phyloP scores from a whole-genome alignment of 1,284 basidiomycete species.

The Microbotryum silenes-acaulis region DNA sequence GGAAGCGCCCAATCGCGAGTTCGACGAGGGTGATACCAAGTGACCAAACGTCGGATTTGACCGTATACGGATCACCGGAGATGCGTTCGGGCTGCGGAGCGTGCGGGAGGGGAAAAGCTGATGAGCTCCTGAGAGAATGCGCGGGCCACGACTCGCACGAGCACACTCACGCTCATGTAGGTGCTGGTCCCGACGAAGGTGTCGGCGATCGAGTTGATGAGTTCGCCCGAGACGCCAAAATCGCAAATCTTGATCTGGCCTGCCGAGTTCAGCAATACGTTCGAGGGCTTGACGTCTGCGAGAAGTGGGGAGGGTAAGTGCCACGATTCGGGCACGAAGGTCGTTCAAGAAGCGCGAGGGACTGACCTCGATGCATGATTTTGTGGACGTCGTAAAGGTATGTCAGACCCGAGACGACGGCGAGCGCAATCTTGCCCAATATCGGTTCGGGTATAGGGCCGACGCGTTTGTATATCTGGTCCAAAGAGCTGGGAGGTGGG shows the following conservation, averaged over 20 bases:
- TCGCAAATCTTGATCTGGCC: slow-evolving; percentile 98
- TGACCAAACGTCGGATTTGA: slow-evolving; percentile 97
- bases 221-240: slow-evolving; percentile 95
- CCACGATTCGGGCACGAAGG: no score
- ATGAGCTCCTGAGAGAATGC: no score
- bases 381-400: slow-evolving; percentile 98
- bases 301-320: background rate
- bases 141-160: no score
- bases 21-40: slow-evolving; percentile 92
- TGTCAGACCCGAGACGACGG: slow-evolving; percentile 86
- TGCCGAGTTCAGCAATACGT: slow-evolving; percentile 86
- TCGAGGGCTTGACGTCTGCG: slow-evolving; percentile 95
- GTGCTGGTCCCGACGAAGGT: slow-evolving; percentile 98
- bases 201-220: slow-evolving; percentile 97
- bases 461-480: slow-evolving; percentile 88
- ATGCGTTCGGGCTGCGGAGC: slow-evolving; percentile 82
- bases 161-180: slow-evolving; percentile 87
- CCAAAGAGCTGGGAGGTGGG: slow-evolving; percentile 49
- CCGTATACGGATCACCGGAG: slow-evolving; percentile 92
- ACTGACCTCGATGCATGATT: slow-evolving; percentile 94
- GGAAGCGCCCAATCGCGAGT: slow-evolving; percentile 85
- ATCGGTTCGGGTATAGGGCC: slow-evolving; percentile 84
- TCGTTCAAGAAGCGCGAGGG: background rate
- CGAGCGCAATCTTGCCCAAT: slow-evolving; percentile 80
- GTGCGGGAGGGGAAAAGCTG: no score